Percentiles rank a stretch among this genome's conserved stretches.
Conservation (phyloP, 129 eudicot species). For the Heracleum sosnowskyi region DNA sequence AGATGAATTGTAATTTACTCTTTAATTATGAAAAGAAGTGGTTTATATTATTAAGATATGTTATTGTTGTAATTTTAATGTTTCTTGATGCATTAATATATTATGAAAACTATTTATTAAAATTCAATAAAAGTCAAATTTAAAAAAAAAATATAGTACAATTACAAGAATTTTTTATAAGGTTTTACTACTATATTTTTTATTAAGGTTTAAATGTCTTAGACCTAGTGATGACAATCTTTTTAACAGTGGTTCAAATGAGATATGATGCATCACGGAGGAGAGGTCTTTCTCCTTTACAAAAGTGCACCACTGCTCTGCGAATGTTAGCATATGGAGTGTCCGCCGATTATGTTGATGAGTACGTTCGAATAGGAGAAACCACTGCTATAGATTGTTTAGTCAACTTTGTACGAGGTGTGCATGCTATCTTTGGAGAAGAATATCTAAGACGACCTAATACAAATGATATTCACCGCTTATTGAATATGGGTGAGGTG, state of each 20-base stretch:
- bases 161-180: too few species aligned
- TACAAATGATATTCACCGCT: not conserved
- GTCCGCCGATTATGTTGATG: too few species aligned
- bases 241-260: not conserved
- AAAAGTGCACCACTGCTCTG: not conserved
- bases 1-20: too few species aligned
- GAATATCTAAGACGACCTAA: slow-evolving; percentile 12
- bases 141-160: too few species aligned
- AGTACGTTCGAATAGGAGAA: not conserved
- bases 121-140: too few species aligned
- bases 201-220: too few species aligned
- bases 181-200: too few species aligned
- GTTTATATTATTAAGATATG: too few species aligned
- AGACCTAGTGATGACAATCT: not conserved
- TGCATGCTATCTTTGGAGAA: not conserved
- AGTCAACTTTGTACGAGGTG: not conserved
- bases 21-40: too few species aligned
- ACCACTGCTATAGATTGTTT: not conserved
- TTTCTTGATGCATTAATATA: not conserved
- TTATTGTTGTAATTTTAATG: too few species aligned
- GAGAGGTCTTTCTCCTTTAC: not conserved
- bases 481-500: not conserved
- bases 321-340: too few species aligned
- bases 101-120: not conserved
- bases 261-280: not conserved